A percentile compares a stretch with the other conserved stretches of the same genome.
Conservation (phyloP, 1,284 basidiomycete genomes). For the Cutaneotrichosporon daszewskae region DNA sequence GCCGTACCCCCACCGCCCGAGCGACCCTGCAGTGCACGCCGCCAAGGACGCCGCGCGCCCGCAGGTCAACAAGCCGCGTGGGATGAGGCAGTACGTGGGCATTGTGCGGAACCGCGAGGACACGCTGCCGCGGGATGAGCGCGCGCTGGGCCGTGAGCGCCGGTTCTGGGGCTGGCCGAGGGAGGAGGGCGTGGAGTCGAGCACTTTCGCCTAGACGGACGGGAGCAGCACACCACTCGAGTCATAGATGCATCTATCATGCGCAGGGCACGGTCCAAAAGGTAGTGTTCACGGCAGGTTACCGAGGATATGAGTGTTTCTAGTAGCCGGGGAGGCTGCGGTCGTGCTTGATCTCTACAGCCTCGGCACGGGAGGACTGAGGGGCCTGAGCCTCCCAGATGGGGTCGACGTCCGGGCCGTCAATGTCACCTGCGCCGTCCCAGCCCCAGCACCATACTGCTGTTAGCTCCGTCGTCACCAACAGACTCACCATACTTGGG, state of each 20-base stretch:
- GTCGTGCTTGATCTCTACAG: constrained; percentile 70
- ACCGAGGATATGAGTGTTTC: no score
- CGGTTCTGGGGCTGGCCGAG: constrained; percentile 46
- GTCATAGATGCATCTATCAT: constrained; percentile 14
- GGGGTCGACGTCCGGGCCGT: constrained; percentile 85
- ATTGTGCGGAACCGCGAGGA: constrained; percentile 73
- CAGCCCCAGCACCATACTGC: constrained; percentile 98
- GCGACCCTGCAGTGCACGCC: constrained; percentile 10
- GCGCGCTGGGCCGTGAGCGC: constrained; percentile 53
- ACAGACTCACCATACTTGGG: constrained; percentile 71
- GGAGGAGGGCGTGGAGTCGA: constrained; percentile 7
- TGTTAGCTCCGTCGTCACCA: not conserved
- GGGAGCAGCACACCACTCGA: no score
- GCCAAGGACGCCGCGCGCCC: constrained; percentile 11
- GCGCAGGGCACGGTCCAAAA: not conserved
- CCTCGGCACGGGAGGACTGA: constrained; percentile 56
- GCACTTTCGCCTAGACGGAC: no score
- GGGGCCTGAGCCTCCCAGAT: constrained; percentile 85
- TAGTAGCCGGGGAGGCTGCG: constrained; percentile 47
- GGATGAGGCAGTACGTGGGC: constrained; percentile 66
- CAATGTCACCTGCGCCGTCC: constrained; percentile 93
- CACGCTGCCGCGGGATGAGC: constrained; percentile 73
- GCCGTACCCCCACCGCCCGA: constrained; percentile 48
- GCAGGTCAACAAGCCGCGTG: constrained; percentile 39
- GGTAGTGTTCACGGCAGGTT: no score